Percentiles rank a stretch among this genome's conserved stretches.
Evolutionary conservation across 2,329 filamentous ascomycete genomes (phyloP).

Genomic region (Colletotrichum plurivorum): DNA sequence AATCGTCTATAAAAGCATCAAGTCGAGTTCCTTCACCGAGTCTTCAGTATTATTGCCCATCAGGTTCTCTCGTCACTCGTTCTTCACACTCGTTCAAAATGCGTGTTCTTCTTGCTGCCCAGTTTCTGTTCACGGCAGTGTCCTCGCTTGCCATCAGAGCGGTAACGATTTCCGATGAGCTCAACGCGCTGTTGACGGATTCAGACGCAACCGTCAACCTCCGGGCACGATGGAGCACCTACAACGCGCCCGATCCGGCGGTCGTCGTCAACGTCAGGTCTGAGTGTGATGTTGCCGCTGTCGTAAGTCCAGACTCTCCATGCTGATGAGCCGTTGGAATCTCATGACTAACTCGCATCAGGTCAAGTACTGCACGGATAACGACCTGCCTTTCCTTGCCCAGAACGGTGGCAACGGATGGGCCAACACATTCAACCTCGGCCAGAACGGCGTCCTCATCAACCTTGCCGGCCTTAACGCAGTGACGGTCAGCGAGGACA

Average conservation of each 20-base stretch:
- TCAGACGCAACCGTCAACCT: conserved; percentile 5
- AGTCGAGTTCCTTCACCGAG: too few species aligned
- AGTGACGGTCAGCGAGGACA: conserved; percentile 40
- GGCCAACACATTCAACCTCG: conserved; percentile 36
- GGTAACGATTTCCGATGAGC: background rate
- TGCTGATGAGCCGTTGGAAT: background rate
- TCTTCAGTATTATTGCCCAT: too few species aligned
- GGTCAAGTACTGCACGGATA: conserved; percentile 33
- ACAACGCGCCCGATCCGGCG: conserved; percentile 9
- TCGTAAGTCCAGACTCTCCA: conserved; percentile 3
- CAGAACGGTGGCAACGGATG: conserved; percentile 43
- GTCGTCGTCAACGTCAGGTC: conserved; percentile 21
- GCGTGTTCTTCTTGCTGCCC: too few species aligned
- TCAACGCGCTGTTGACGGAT: conserved; percentile 9
- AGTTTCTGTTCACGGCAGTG: background rate
- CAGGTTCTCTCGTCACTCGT: too few species aligned
- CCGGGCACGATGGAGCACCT: conserved; percentile 23
- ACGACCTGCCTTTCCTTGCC: conserved; percentile 27
- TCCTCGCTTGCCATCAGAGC: conserved; percentile 1
- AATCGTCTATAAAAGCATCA: too few species aligned
- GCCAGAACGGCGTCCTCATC: conserved; percentile 42
- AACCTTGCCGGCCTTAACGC: conserved; percentile 44
- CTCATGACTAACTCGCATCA: background rate
- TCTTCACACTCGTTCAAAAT: too few species aligned
- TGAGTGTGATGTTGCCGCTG: conserved; percentile 21